Percentiles rank a stretch among this genome's conserved stretches.
phyloP scores from a whole-genome alignment of 202 grass and related monocot genomes.

The Bolboschoenoplectus hybrid region DNA sequence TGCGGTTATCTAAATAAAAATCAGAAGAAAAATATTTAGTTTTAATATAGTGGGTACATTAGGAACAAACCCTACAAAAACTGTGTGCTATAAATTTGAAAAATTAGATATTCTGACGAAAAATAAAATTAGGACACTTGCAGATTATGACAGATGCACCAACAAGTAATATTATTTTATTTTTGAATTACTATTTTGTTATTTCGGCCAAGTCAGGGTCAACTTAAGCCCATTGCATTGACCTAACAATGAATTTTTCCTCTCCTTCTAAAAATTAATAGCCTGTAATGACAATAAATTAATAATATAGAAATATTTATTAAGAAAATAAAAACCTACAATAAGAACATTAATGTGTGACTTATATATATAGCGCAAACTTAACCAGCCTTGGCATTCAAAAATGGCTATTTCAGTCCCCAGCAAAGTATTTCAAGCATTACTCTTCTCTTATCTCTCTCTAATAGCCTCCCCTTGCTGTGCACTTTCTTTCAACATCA shows the following conservation, averaged over 20 bases:
- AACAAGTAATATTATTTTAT: not conserved
- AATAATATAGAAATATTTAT: not conserved
- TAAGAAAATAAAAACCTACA: not conserved
- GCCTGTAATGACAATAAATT: not conserved
- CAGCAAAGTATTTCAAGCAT: not conserved
- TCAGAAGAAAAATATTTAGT: no score
- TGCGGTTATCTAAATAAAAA: no score
- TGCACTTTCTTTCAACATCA: slow-evolving; percentile 40
- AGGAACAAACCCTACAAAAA: no score
- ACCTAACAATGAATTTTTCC: not conserved
- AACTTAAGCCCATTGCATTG: not conserved
- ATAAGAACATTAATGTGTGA: not conserved
- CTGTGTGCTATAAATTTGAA: no score
- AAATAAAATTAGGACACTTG: no score
- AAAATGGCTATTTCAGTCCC: not conserved
- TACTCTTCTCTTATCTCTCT: not conserved
- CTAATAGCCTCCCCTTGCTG: not conserved
- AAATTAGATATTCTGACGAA: no score
- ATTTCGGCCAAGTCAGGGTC: not conserved
- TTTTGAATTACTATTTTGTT: not conserved
- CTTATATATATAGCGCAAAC: not conserved
- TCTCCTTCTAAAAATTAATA: not conserved
- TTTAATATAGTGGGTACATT: no score
- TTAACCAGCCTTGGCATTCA: not conserved
- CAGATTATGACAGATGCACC: no score